Conservation (phyloP, 257 asterid genomes). For the Rauvolfia tetraphylla region DNA sequence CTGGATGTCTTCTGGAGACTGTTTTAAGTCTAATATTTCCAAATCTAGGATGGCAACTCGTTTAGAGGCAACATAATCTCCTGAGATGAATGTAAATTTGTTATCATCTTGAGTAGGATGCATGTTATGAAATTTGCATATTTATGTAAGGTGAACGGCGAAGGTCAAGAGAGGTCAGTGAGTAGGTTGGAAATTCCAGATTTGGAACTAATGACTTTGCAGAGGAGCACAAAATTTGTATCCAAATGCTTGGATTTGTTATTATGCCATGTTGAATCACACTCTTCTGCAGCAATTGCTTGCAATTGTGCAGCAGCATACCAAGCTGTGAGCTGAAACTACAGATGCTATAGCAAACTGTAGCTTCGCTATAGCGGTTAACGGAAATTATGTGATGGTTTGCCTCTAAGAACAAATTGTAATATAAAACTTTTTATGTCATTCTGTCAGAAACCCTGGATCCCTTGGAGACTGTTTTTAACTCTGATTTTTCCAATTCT, state of each 20-base stretch:
- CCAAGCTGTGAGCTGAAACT: conserved; percentile 76
- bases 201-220: no score
- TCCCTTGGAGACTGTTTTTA: background rate
- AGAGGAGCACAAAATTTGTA: no score
- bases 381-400: conserved; percentile 78
- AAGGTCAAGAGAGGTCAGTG: background rate
- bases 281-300: conserved; percentile 87
- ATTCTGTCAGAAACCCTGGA: background rate
- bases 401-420: conserved; percentile 17
- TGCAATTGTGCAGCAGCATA: conserved; percentile 97
- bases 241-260: no score
- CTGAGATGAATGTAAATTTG: background rate
- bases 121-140: background rate
- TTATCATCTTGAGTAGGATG: background rate
- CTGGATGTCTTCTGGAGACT: background rate
- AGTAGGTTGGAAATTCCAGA: no score
- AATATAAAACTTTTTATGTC: background rate
- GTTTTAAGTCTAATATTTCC: background rate
- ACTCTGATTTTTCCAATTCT: background rate
- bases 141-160: background rate
- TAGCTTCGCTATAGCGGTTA: conserved; percentile 89
- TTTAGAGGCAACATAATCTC: background rate
- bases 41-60: background rate
- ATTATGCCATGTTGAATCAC: conserved; percentile 77
- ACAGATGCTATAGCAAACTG: conserved; percentile 93